These are phyloP conservation scores for Plasmodium knowlesi DNA, from an alignment of 169 alveolate species.

Conservation along the genomic window DNA sequence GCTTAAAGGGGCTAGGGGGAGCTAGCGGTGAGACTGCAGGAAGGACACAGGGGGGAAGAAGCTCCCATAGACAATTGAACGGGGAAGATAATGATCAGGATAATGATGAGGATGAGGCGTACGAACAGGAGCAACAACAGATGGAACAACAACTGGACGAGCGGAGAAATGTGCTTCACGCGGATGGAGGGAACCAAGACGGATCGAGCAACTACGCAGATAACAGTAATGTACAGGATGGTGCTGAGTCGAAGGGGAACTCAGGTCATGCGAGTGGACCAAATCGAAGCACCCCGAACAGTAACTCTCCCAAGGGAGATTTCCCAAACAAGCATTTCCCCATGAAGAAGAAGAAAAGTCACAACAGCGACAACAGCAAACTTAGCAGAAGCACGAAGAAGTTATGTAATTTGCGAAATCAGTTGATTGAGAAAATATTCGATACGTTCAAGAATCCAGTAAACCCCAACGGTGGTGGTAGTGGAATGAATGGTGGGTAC, in stretches of 20 bases:
- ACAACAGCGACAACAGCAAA: not conserved
- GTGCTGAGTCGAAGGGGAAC: not conserved
- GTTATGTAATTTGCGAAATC: slow-evolving; percentile 15
- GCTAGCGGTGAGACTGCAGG: not conserved
- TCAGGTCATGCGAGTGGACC: not conserved
- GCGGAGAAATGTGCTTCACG: not conserved
- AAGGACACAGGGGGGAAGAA: not conserved
- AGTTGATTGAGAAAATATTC: slow-evolving; percentile 36
- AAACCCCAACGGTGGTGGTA: not conserved
- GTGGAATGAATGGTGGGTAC: not conserved
- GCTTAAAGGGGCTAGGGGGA: not conserved
- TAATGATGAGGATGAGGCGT: not conserved
- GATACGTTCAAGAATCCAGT: slow-evolving; percentile 16
- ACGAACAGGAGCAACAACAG: not conserved
- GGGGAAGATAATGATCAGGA: not conserved
- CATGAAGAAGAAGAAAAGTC: slow-evolving; percentile 12
- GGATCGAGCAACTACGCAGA: not conserved
- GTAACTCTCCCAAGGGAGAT: not conserved
- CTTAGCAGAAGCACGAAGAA: not conserved
- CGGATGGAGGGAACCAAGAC: not conserved
- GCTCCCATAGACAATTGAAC: not conserved
- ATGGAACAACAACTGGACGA: not conserved
- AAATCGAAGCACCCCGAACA: not conserved
- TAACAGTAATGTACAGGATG: not conserved
- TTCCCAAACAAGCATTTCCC: not conserved